These are phyloP conservation scores for Pisolithus microcarpus DNA, from an alignment of 768 basidiomycete species.

Conservation along the genomic window DNA sequence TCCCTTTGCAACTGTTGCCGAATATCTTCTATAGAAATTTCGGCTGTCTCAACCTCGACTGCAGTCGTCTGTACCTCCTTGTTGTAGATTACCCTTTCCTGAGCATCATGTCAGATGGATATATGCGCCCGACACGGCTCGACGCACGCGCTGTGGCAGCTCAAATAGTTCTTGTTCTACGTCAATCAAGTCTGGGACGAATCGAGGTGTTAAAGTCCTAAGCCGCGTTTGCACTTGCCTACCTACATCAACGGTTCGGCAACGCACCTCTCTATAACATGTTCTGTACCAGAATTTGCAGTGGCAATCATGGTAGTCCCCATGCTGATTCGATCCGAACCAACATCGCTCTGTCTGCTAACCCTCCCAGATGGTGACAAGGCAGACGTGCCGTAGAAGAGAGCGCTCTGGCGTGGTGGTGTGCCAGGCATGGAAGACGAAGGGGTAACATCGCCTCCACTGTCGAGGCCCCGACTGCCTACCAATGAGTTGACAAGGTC, in stretches of 20 bases:
- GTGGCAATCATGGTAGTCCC: conserved; percentile 42
- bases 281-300: conserved; percentile 53
- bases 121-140: background rate
- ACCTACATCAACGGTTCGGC: background rate
- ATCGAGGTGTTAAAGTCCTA: conserved; percentile 58
- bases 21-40: conserved; percentile 63
- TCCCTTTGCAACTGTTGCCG: conserved; percentile 53
- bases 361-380: conserved; percentile 49
- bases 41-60: conserved; percentile 47
- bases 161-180: conserved; percentile 88
- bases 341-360: conserved; percentile 65
- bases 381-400: conserved; percentile 31
- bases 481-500: conserved; percentile 60
- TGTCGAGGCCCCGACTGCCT: conserved; percentile 45
- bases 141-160: conserved; percentile 70
- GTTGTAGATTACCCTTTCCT: conserved; percentile 79
- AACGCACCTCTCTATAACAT: conserved; percentile 62
- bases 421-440: conserved; percentile 67
- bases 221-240: conserved; percentile 1
- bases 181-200: conserved; percentile 76
- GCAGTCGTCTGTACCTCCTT: conserved; percentile 78
- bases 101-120: conserved; percentile 1
- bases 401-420: conserved; percentile 40
- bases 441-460: conserved; percentile 57
- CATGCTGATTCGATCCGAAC: conserved; percentile 40